Percentiles rank a stretch among this genome's conserved stretches.
phyloP scores from a whole-genome alignment of 2,329 filamentous ascomycete species.

The Aspergillus piperis region DNA sequence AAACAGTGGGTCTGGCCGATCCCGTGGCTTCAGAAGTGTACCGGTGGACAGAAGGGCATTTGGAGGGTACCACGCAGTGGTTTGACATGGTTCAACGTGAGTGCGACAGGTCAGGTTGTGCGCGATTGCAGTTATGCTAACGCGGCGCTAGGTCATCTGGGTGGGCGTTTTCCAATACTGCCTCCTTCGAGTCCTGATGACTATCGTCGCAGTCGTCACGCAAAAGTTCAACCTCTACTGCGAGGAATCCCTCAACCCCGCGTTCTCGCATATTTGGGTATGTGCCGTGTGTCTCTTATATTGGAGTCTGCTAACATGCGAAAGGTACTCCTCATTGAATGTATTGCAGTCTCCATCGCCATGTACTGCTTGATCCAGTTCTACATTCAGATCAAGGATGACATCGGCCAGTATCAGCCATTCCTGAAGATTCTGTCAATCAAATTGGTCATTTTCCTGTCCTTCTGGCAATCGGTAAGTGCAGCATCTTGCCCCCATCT shows the following conservation, averaged over 20 bases:
- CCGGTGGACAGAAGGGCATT: slow-evolving; percentile 66
- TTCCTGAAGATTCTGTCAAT: slow-evolving; percentile 83
- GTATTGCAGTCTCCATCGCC: slow-evolving; percentile 71
- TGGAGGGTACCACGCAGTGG: slow-evolving; percentile 77
- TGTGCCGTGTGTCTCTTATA: slow-evolving; percentile 30
- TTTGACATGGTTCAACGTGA: slow-evolving; percentile 83
- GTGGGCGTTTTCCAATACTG: slow-evolving; percentile 83
- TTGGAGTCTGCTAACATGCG: slow-evolving; percentile 10
- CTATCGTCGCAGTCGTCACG: slow-evolving; percentile 72
- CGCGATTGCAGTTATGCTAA: not conserved
- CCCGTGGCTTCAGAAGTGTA: slow-evolving; percentile 69
- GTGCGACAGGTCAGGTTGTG: not conserved
- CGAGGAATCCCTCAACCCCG: slow-evolving; percentile 72
- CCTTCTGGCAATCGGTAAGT: slow-evolving; percentile 74
- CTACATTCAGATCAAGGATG: slow-evolving; percentile 72
- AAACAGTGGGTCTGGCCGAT: slow-evolving; percentile 76
- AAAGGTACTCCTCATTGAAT: slow-evolving; percentile 68
- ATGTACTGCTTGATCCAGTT: slow-evolving; percentile 91
- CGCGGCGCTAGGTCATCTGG: slow-evolving; percentile 57
- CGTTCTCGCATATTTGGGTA: slow-evolving; percentile 85
- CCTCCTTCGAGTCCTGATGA: slow-evolving; percentile 77
- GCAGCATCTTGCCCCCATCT: not conserved
- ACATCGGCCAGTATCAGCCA: slow-evolving; percentile 68
- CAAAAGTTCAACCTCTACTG: slow-evolving; percentile 73
- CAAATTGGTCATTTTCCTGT: slow-evolving; percentile 88